A percentile compares a stretch with the other conserved stretches of the same genome.
Evolutionary conservation across 2,329 filamentous ascomycete genomes (phyloP).

Genomic region (Xylariaceae sp.): DNA sequence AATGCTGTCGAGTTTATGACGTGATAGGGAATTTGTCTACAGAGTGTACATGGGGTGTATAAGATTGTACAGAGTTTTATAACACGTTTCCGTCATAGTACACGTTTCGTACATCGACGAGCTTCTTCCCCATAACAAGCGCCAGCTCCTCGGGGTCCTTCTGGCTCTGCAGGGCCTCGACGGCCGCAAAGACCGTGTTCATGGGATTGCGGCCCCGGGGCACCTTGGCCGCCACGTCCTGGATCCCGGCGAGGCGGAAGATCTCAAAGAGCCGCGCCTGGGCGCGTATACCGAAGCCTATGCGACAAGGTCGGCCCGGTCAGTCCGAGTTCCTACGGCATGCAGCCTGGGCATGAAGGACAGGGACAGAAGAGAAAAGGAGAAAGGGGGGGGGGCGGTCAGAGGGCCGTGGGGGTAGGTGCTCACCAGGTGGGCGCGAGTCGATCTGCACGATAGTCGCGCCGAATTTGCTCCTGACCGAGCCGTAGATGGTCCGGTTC

Average conservation of each 20-base stretch:
- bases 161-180: slow-evolving; percentile 75
- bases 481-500: slow-evolving; percentile 82
- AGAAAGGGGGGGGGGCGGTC: background rate
- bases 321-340: background rate
- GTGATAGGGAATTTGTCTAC: no score
- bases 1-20: no score
- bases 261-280: slow-evolving; percentile 93
- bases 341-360: background rate
- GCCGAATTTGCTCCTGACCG: slow-evolving; percentile 75
- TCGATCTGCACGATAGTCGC: slow-evolving; percentile 80
- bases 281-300: slow-evolving; percentile 89
- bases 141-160: slow-evolving; percentile 84
- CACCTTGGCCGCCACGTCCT: slow-evolving; percentile 77
- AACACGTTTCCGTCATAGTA: slow-evolving; percentile 63
- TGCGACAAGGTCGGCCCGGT: no score
- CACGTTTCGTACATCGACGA: slow-evolving; percentile 93
- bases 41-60: no score
- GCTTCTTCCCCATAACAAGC: slow-evolving; percentile 81
- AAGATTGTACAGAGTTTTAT: no score
- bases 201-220: slow-evolving; percentile 87
- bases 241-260: slow-evolving; percentile 76
- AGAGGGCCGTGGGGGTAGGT: background rate
- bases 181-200: slow-evolving; percentile 93
- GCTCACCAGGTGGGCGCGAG: slow-evolving; percentile 77
- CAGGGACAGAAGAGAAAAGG: background rate